Evolutionary conservation across 768 basidiomycete species (phyloP).

Genomic region (Leccinum variicolor): DNA sequence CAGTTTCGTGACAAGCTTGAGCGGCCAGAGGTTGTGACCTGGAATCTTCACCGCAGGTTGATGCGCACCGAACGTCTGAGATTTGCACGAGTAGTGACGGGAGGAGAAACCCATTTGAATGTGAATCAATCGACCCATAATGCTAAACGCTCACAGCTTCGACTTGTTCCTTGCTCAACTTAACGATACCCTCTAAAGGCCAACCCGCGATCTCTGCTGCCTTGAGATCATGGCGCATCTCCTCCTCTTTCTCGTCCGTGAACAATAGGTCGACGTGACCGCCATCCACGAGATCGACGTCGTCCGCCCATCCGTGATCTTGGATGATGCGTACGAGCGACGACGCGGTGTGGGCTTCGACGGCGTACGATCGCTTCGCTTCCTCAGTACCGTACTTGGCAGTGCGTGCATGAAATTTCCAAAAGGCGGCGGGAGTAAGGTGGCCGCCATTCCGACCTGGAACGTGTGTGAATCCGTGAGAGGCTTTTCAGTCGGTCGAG

Average conservation of each 20-base stretch:
- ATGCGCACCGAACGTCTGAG: conserved; percentile 33
- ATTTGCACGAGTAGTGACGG: not conserved
- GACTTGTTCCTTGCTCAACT: conserved; percentile 47
- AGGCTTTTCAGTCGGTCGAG: not conserved
- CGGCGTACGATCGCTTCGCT: conserved; percentile 45
- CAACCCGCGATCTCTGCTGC: conserved; percentile 54
- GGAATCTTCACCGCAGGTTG: conserved; percentile 51
- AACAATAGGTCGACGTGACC: conserved; percentile 50
- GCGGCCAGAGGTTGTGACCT: conserved; percentile 72
- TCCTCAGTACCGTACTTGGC: conserved; percentile 48
- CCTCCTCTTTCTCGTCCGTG: conserved; percentile 41
- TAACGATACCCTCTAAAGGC: conserved; percentile 41
- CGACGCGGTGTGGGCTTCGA: conserved; percentile 57
- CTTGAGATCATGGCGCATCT: conserved; percentile 43
- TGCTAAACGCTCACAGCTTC: conserved; percentile 35
- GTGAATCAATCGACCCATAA: not conserved
- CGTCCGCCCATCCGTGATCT: conserved; percentile 37
- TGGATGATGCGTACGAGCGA: conserved; percentile 50
- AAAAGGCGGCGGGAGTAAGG: conserved; percentile 51
- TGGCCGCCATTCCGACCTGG: conserved; percentile 80
- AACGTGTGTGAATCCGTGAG: not conserved
- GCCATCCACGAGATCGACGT: conserved; percentile 62
- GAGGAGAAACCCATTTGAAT: not conserved
- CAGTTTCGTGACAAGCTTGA: conserved; percentile 73
- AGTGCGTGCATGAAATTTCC: conserved; percentile 40